Percentiles rank a stretch among this genome's conserved stretches.
Evolutionary conservation across 345 rosid species (phyloP).

Genomic region (Mercurialis annua): DNA sequence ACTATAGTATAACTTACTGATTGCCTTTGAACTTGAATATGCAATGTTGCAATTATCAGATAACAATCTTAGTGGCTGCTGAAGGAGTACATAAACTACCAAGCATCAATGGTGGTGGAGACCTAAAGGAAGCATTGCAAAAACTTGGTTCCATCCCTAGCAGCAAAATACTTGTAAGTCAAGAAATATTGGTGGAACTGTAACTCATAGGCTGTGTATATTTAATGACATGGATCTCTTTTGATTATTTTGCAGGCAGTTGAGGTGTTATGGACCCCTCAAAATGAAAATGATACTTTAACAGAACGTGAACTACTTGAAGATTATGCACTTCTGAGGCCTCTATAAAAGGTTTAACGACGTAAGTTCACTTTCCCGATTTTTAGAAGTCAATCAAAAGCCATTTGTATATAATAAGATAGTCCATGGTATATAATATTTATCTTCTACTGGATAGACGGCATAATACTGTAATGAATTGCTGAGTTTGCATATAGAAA

Average conservation of each 20-base stretch:
- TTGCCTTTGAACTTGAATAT: neutral
- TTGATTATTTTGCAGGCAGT: conserved; percentile 59
- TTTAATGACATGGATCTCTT: conserved; percentile 12
- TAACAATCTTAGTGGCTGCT: conserved; percentile 89
- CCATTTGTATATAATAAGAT: conserved; percentile 33
- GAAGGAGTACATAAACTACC: conserved; percentile 80
- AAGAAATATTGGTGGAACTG: neutral
- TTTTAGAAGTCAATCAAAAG: neutral
- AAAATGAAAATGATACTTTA: conserved; percentile 68
- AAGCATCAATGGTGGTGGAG: conserved; percentile 56
- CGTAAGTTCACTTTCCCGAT: conserved; percentile 10
- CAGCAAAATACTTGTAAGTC: conserved; percentile 65
- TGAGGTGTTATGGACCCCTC: conserved; percentile 97
- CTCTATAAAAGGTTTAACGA: conserved; percentile 38
- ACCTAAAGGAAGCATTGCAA: conserved; percentile 79
- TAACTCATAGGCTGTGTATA: neutral
- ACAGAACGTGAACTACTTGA: conserved; percentile 77
- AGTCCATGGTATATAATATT: neutral
- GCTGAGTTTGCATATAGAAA: conserved; percentile 6
- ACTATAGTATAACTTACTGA: too few relatives aligned
- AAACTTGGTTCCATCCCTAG: conserved; percentile 72
- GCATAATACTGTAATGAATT: conserved; percentile 8
- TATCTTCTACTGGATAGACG: neutral
- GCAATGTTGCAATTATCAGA: conserved; percentile 31
- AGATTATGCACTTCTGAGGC: conserved; percentile 90